Evolutionary conservation across 2,329 filamentous ascomycete genomes (phyloP), one percentile per base, ranked within the genome.

Genomic region (Phaeosphaeria sp.): DNA sequence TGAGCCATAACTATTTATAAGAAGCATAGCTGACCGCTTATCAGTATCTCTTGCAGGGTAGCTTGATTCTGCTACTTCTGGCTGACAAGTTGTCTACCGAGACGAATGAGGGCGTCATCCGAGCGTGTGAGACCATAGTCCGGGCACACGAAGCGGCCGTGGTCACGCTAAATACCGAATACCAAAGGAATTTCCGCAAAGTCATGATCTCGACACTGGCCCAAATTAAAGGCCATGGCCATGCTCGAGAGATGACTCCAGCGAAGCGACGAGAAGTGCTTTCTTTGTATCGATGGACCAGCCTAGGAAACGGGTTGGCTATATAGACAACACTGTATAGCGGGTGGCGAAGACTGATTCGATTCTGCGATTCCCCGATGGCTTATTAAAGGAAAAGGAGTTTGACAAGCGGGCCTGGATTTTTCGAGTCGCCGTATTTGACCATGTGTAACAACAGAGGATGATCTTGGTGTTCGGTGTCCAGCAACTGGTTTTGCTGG

Each of bases 101-200:
- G 72, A 92, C 92, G 1, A 93, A 90, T 46, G 87, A 90, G 0
- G 92, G 88, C 67, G 92, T 97, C 11, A 91, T 95, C 62, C 88
- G 89, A 71, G 93, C 93, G 5, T 97, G 93, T 75, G 93, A 97
- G 81, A 96, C 91, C 1, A 96, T 97, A 66, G 91, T 97, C 18
- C 87, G 93, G 48, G 93, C 93, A 4, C 93, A 97, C 71, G 93
- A 97, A 76, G 93, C 92, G n/a, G 96, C 92, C 72, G 91, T 96
- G 9, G 93, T 96, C 56, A 97, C 93, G n/a, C 82, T 97, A 56
- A 95, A 92, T 74, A 96, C 93, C 2, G 92, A 97, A 78, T 97
- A 97, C 78, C 93, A 84, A 81, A 80, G 82, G 72, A 84, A 85
- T 60, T 85, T 85, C 65, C 79, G 83, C 27, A 84, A 83, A 62